These are phyloP conservation scores for Amaranthus cruentus DNA, from an alignment of 148 eudicot species.

Conservation along the genomic window DNA sequence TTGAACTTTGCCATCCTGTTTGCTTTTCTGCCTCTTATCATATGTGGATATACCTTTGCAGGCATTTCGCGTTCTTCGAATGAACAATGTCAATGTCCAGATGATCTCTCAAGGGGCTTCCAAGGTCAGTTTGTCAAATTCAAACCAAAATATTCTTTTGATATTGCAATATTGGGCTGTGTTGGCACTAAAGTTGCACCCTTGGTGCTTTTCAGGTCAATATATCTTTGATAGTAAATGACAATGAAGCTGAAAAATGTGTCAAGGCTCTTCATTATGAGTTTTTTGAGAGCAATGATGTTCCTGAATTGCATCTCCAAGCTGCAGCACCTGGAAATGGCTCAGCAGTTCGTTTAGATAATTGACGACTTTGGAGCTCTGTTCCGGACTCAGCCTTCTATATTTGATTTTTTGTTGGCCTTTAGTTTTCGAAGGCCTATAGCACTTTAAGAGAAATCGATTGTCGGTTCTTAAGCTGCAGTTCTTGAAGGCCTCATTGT, in stretches of 20 bases:
- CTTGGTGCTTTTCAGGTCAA: conserved; percentile 51
- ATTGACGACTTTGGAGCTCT: conserved; percentile 3
- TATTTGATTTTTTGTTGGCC: conserved; percentile 1
- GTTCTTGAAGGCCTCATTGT: neutral
- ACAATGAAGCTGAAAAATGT: conserved; percentile 81
- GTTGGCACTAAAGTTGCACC: neutral
- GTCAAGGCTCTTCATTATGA: conserved; percentile 80
- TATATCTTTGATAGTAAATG: conserved; percentile 87
- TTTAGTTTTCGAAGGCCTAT: no score
- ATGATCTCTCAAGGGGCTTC: conserved; percentile 99
- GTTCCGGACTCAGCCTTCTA: neutral
- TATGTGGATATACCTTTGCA: conserved; percentile 25
- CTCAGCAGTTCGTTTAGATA: conserved; percentile 20
- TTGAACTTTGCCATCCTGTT: neutral
- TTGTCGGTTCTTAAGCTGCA: neutral
- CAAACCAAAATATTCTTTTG: neutral
- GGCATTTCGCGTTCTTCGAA: conserved; percentile 74
- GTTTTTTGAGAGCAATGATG: conserved; percentile 60
- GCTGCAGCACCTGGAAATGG: conserved; percentile 24
- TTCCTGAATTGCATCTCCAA: conserved; percentile 17
- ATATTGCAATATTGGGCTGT: neutral
- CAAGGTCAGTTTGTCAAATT: conserved; percentile 38
- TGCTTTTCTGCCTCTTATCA: conserved; percentile 1
- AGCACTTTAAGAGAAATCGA: neutral
- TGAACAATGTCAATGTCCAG: conserved; percentile 78